These are phyloP conservation scores for Cercospora brassicicola DNA, from an alignment of 2,329 filamentous ascomycete genomes.

Conservation along the genomic window DNA sequence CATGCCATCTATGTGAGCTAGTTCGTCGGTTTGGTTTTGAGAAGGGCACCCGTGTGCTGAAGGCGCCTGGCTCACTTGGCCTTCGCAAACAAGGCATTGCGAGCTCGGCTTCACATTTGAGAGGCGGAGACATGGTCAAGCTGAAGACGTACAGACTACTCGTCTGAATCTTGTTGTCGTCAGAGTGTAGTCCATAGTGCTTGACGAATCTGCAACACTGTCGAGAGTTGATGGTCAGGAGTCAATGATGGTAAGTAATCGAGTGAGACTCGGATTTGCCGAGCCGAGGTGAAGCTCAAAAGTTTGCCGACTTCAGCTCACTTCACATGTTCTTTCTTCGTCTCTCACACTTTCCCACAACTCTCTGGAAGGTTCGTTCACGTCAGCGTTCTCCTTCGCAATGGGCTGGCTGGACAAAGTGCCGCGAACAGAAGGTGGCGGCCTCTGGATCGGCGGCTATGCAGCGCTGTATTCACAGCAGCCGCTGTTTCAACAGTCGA, in stretches of 20 bases:
- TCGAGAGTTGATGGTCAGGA: background rate
- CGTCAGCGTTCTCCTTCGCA: background rate
- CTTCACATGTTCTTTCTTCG: background rate
- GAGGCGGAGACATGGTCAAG: no score
- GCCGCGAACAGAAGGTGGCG: conserved; percentile 36
- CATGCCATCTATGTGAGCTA: no score
- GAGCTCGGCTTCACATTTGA: no score
- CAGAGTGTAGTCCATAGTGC: no score
- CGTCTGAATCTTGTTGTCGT: no score
- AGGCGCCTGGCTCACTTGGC: no score
- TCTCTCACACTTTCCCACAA: background rate
- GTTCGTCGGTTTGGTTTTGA: no score
- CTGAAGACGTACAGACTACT: no score
- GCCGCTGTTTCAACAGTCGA: conserved; percentile 65
- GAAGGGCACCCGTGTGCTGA: no score
- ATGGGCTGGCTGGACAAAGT: conserved; percentile 47
- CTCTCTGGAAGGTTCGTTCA: background rate
- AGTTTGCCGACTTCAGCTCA: conserved; percentile 4
- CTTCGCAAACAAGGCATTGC: no score
- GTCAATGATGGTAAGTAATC: background rate
- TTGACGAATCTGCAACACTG: background rate
- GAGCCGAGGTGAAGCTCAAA: conserved; percentile 7
- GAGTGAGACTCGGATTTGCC: background rate
- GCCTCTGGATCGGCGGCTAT: conserved; percentile 45
- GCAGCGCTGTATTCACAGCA: conserved; percentile 44